Base-by-base conservation (phyloP, 2,329 filamentous ascomycete genomes). In the Sclerotiophoma versabilis region DNA sequence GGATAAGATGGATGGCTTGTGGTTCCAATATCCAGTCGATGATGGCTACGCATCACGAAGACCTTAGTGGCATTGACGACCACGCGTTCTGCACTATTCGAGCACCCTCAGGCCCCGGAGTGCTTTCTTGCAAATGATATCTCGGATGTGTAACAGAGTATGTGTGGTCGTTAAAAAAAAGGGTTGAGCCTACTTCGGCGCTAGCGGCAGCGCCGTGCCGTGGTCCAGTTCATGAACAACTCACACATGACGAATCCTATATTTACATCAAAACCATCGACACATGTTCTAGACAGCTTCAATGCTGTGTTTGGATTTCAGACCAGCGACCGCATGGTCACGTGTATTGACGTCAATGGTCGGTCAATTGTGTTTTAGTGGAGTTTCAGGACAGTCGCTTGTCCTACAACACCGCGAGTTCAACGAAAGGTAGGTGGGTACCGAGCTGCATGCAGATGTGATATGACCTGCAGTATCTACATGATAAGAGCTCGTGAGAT, bases 341-440 rank as follows among this genome's bases (percentile, higher is more conserved):
- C 49, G 49, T 45, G 49, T 12, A 29, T 23, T 34, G 42, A 29
- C 17, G 30, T 52, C 25, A 11, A 38, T 6, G 12, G 12, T 26
- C 23, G 14, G 7, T 25, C 23, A 8, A n/a, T 12, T 10, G 29
- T 46, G 51, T 54, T 54, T 54, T 29, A 48, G 33, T 12, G 23
- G 20, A 30, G 51, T 54, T 54, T 54, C 51, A 54, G 33, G 32
- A 41, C n/a, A 22, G 26, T 27, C 25, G 27, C 29, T 36, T n/a
- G 34, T 17, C 22, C 15, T 29, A 7, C 22, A 42, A 17, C 20
- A 20, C 22, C 12, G 22, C 27, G 20, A 8, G 14, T n/a, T 19
- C 14, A 27, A 32, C 33, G 17, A 27, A 29, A 25, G 2, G 4
- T 4, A 22, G 7, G 15, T 2, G 3, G 14, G 9, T n/a, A 12